A percentile compares a stretch with the other conserved stretches of the same genome.
Evolutionary conservation across 441 rosid genomes (phyloP).

Genomic region (Pelargonium citronellum): DNA sequence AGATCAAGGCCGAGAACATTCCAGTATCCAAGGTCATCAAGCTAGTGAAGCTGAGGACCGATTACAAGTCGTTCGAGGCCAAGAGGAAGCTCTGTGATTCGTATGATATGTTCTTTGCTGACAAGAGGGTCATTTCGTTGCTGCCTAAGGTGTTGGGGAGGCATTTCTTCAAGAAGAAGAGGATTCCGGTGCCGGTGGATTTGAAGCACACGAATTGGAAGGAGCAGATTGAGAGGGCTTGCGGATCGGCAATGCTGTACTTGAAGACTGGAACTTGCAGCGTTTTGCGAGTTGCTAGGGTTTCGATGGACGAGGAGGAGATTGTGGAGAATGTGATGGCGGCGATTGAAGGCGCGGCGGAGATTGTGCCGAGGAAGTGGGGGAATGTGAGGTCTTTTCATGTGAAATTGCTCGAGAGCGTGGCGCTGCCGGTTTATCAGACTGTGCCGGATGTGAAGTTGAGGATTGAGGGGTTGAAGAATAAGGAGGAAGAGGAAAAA

Average conservation of each 20-base stretch:
- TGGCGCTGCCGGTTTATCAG: constrained; percentile 83
- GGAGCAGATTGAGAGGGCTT: constrained; percentile 72
- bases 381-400: constrained; percentile 70
- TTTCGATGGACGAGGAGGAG: constrained; percentile 48
- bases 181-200: constrained; percentile 63
- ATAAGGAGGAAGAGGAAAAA: constrained; percentile 21
- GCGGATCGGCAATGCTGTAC: constrained; percentile 61
- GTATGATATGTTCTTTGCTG: constrained; percentile 55
- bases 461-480: constrained; percentile 48
- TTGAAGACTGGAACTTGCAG: constrained; percentile 77
- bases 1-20: constrained; percentile 60
- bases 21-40: constrained; percentile 70
- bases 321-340: constrained; percentile 57
- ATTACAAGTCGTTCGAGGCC: constrained; percentile 55
- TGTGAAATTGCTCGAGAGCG: constrained; percentile 69
- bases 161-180: constrained; percentile 72
- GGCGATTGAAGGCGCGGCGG: constrained; percentile 57
- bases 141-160: constrained; percentile 84
- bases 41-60: constrained; percentile 57
- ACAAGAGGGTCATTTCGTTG: constrained; percentile 49
- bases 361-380: constrained; percentile 73
- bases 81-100: constrained; percentile 64
- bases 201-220: constrained; percentile 83
- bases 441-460: constrained; percentile 68
- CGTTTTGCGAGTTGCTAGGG: constrained; percentile 64